These are phyloP conservation scores for Triticum monococcum DNA, from an alignment of 176 grass and related monocot genomes.

Conservation along the genomic window DNA sequence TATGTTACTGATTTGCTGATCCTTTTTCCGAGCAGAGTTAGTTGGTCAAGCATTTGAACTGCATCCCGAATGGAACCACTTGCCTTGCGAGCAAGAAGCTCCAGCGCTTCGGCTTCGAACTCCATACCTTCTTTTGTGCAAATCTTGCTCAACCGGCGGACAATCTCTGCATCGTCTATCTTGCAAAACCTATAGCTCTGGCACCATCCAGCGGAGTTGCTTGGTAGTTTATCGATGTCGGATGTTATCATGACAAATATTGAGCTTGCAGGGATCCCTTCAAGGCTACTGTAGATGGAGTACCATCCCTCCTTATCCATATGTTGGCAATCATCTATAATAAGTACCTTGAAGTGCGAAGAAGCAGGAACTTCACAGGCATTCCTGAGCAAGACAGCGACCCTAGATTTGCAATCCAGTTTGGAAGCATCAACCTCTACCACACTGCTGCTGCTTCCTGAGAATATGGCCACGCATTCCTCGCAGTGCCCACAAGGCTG, in stretches of 20 bases:
- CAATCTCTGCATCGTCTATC: conserved; percentile 53
- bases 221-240: conserved; percentile 75
- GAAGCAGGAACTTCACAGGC: conserved; percentile 51
- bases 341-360: conserved; percentile 71
- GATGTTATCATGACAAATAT: conserved; percentile 93
- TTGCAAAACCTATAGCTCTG: conserved; percentile 74
- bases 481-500: conserved; percentile 71
- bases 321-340: conserved; percentile 79
- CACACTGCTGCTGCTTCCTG: conserved; percentile 52
- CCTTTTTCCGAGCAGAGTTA: conserved; percentile 75
- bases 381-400: conserved; percentile 56
- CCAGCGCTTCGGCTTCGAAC: conserved; percentile 63
- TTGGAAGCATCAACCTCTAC: conserved; percentile 82
- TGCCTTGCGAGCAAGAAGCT: conserved; percentile 71
- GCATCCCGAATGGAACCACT: conserved; percentile 81
- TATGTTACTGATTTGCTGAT: conserved; percentile 71
- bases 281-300: conserved; percentile 63
- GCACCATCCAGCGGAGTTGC: conserved; percentile 55
- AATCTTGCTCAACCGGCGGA: conserved; percentile 55
- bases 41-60: conserved; percentile 78
- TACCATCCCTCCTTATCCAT: conserved; percentile 78
- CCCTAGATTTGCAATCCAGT: conserved; percentile 60
- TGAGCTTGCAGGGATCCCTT: conserved; percentile 60
- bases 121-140: conserved; percentile 87
- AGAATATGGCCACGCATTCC: conserved; percentile 63